Percentiles rank a stretch among this genome's conserved stretches.
phyloP scores from a whole-genome alignment of 257 asterid genomes.

The Leonotis leonurus region DNA sequence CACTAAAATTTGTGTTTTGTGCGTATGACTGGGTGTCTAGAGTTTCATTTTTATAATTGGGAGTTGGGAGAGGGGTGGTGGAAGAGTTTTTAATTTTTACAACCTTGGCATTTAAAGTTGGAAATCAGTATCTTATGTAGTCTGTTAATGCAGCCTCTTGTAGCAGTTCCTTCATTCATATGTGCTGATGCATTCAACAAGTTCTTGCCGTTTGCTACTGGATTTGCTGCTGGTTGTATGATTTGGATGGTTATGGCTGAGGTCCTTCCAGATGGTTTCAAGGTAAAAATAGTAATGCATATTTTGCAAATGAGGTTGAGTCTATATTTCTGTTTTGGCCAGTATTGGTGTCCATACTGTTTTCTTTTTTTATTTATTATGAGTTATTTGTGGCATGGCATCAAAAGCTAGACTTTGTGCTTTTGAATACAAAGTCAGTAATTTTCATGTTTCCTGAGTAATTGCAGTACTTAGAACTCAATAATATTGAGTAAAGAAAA shows the following conservation, averaged over 20 bases:
- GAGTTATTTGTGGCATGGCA: background rate
- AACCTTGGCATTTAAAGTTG: slow-evolving; percentile 3
- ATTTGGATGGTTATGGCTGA: slow-evolving; percentile 98
- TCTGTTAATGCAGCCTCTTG: slow-evolving; percentile 74
- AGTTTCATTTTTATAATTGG: too few relatives aligned
- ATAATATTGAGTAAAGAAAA: background rate
- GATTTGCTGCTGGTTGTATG: slow-evolving; percentile 99
- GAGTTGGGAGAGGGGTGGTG: too few relatives aligned
- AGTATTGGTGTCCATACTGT: background rate
- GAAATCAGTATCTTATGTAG: slow-evolving; percentile 16
- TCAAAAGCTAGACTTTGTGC: slow-evolving; percentile 2
- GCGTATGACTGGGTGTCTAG: too few relatives aligned
- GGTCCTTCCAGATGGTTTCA: slow-evolving; percentile 95
- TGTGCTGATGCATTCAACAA: slow-evolving; percentile 96
- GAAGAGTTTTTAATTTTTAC: background rate
- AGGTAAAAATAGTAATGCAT: slow-evolving; percentile 34
- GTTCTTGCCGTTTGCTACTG: slow-evolving; percentile 94
- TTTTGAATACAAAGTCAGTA: background rate
- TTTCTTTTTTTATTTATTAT: background rate
- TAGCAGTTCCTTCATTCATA: slow-evolving; percentile 92
- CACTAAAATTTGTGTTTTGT: too few relatives aligned
- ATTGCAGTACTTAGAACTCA: background rate
- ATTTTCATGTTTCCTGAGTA: background rate
- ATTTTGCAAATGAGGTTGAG: background rate
- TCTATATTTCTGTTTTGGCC: background rate